Evolutionary conservation across 768 basidiomycete genomes (phyloP).

Genomic region (Phlebiopsis gigantea): DNA sequence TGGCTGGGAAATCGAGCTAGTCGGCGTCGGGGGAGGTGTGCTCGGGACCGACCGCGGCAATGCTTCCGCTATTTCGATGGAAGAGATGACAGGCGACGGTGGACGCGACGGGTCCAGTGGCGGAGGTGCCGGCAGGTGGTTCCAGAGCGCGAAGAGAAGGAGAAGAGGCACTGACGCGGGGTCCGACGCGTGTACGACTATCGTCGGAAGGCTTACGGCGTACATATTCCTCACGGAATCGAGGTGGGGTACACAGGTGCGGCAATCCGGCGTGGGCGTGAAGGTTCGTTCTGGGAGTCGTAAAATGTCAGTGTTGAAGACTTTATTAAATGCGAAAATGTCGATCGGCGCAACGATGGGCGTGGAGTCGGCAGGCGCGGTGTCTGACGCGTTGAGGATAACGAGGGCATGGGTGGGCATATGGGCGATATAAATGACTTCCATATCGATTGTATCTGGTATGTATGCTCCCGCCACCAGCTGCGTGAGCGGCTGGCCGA

Average conservation of each 20-base stretch:
- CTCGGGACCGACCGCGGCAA: neutral
- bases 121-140: neutral
- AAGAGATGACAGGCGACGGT: neutral
- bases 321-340: constrained; percentile 37
- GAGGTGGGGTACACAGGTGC: constrained; percentile 26
- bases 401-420: constrained; percentile 57
- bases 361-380: neutral
- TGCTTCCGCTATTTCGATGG: neutral
- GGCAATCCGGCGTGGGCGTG: constrained; percentile 27
- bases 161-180: constrained; percentile 49
- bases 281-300: neutral
- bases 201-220: constrained; percentile 47
- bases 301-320: constrained; percentile 22
- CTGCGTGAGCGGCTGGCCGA: neutral
- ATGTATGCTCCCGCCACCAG: neutral
- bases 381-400: constrained; percentile 26
- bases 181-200: constrained; percentile 46
- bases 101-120: neutral
- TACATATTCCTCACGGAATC: constrained; percentile 19
- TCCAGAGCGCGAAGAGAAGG: constrained; percentile 49
- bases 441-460: constrained; percentile 9
- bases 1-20: constrained; percentile 32
- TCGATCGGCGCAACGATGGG: constrained; percentile 52
- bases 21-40: neutral
- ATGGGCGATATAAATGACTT: neutral